Conservation (phyloP, 2,329 filamentous ascomycete species). For the Neopestalotiopsis clavispora region DNA sequence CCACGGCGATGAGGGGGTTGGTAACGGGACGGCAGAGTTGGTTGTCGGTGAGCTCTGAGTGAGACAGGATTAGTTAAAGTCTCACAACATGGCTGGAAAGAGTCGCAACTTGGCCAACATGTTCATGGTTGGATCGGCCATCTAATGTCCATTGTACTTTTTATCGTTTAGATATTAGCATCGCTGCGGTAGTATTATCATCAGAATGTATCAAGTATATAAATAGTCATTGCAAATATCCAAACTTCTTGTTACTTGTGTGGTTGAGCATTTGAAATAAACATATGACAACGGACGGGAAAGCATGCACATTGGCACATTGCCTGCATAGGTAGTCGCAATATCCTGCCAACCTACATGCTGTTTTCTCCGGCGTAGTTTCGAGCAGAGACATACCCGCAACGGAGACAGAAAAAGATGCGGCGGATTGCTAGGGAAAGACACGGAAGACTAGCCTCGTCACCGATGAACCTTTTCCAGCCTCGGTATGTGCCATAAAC, state of each 20-base stretch:
- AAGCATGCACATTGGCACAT: neutral
- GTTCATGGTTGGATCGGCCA: neutral
- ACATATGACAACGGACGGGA: neutral
- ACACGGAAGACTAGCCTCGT: neutral
- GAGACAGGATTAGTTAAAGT: neutral
- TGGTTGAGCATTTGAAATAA: neutral
- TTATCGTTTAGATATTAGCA: neutral
- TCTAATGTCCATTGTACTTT: neutral
- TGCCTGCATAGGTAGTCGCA: neutral
- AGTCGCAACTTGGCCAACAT: neutral
- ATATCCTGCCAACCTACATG: neutral
- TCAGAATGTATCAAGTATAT: neutral
- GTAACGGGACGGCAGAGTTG: constrained; percentile 2
- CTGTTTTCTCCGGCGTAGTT: neutral
- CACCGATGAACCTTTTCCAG: neutral
- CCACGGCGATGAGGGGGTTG: neutral
- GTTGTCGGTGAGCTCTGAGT: constrained; percentile 10
- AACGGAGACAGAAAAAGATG: neutral
- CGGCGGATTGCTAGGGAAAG: neutral
- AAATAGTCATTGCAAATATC: neutral
- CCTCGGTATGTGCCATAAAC: neutral
- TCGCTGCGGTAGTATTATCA: neutral
- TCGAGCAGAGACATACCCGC: neutral
- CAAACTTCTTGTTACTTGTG: neutral
- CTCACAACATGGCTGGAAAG: neutral